phyloP scores from a whole-genome alignment of 2,329 filamentous ascomycete genomes.

The Aspergillus ochraceus region DNA sequence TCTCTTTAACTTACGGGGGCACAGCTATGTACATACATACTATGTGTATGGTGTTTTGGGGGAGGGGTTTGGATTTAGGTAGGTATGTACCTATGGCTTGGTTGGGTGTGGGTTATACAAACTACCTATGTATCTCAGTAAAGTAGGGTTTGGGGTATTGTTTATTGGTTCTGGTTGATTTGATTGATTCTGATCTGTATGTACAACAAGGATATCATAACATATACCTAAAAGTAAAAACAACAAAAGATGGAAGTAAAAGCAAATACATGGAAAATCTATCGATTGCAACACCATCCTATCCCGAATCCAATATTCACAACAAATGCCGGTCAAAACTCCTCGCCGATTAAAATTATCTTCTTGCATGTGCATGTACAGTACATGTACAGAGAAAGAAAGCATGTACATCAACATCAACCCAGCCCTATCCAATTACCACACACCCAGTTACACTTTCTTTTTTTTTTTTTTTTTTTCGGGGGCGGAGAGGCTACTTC shows the following conservation, averaged over 20 bases:
- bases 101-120: too few relatives aligned
- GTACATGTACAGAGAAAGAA: too few relatives aligned
- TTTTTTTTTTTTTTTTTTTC: too few relatives aligned
- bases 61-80: not conserved
- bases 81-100: too few relatives aligned
- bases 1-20: too few relatives aligned
- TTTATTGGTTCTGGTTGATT: not conserved
- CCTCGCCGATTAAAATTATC: not conserved
- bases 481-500: not conserved
- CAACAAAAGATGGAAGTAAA: not conserved
- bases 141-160: not conserved
- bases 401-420: not conserved
- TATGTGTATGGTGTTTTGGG: too few relatives aligned
- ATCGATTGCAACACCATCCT: not conserved
- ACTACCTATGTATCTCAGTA: too few relatives aligned
- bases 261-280: too few relatives aligned
- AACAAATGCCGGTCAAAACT: not conserved
- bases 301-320: not conserved
- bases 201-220: constrained; percentile 7
- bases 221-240: constrained; percentile 4
- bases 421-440: not conserved
- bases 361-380: not conserved
- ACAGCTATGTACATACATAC: too few relatives aligned
- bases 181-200: not conserved
- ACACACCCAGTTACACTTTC: too few relatives aligned